phyloP scores from a whole-genome alignment of 2,329 filamentous ascomycete species.

The Botryosphaeria dothidea region DNA sequence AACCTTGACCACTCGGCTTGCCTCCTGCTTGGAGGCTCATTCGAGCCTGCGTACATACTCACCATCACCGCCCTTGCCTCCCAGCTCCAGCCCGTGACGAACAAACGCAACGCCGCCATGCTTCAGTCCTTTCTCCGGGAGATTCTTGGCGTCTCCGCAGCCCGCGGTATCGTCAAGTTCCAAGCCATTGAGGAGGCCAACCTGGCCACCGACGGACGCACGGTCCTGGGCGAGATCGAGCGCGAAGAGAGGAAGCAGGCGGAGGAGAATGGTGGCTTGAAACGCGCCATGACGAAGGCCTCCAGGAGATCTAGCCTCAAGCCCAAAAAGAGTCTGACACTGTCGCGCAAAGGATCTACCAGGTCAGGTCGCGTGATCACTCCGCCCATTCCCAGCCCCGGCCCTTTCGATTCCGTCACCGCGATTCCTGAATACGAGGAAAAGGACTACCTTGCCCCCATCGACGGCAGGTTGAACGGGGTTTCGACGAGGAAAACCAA shows the following conservation, averaged over 20 bases:
- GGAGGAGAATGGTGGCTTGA: constrained; percentile 44
- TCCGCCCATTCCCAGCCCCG: constrained; percentile 35
- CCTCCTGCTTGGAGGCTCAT: constrained; percentile 72
- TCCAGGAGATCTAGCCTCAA: constrained; percentile 34
- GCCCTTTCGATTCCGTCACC: constrained; percentile 37
- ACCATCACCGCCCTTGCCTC: constrained; percentile 70
- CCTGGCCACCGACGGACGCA: constrained; percentile 69
- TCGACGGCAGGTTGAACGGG: constrained; percentile 26
- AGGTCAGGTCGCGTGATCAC: constrained; percentile 30
- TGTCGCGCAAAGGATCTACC: constrained; percentile 35
- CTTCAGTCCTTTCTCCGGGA: constrained; percentile 76
- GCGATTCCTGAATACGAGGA: constrained; percentile 24
- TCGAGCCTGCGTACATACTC: constrained; percentile 78
- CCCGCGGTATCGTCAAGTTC: constrained; percentile 74
- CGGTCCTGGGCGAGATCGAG: constrained; percentile 67
- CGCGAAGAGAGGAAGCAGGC: constrained; percentile 52
- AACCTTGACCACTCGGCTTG: constrained; percentile 74
- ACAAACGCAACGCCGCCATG: constrained; percentile 77
- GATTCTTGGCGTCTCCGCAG: constrained; percentile 63
- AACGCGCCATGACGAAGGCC: constrained; percentile 41
- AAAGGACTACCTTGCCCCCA: constrained; percentile 20
- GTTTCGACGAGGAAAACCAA: constrained; percentile 23
- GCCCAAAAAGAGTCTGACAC: constrained; percentile 39
- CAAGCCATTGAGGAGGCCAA: constrained; percentile 69
- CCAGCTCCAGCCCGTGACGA: constrained; percentile 71